Evolutionary conservation across 208 protist genomes (phyloP), one percentile per base, ranked within the genome.

Genomic region (Leishmania turanica): DNA sequence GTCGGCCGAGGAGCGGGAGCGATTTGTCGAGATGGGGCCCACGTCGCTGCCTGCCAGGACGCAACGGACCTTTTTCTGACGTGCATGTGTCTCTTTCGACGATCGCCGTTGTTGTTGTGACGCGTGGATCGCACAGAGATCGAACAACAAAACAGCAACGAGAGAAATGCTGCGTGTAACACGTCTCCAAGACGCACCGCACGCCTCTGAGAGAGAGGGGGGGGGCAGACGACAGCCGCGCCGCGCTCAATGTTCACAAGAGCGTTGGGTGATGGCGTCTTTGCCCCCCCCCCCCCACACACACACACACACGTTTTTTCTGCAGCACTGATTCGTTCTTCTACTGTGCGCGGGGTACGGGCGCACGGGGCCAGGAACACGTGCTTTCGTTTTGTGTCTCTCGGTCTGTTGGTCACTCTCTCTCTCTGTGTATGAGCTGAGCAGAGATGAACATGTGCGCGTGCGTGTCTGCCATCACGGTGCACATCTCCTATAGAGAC

Each of bases 1-100:
- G 77, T 49, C 85, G 66, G 77, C 45, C 24, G 60, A 80, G 65
- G 53, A 83, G 68, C 64, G 49, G 31, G 42, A 79, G 5, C 73
- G 70, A 19, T 87, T 87, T 66, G 77, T 83, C 15, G 86, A 85
- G 64, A 60, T 85, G 72, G 76, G 81, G 56, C 81, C 86, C 34
- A 80, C 54, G 15, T 72, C 80, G 54, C 60, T 83, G 66, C 85
- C 83, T 8, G 77, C 84, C 75, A 79, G 56, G 34, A 82, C 62
- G 13, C 62, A 78, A 54, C 82, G 81, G 27, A 31, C 40, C 15
- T 88, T 88, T 75, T 90, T 88, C 60, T 86, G 65, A 65, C 78
- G 78, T 42, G 56, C 7, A n/a, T 62, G 56, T 21, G 56, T 8
- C 7, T 24, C 8, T 62, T 62, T 31, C 9, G 27, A 62, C 24